Evolutionary conservation across 306 rosid genomes (phyloP), one percentile per base, ranked within the genome.

Genomic region (Glycine tomentella): DNA sequence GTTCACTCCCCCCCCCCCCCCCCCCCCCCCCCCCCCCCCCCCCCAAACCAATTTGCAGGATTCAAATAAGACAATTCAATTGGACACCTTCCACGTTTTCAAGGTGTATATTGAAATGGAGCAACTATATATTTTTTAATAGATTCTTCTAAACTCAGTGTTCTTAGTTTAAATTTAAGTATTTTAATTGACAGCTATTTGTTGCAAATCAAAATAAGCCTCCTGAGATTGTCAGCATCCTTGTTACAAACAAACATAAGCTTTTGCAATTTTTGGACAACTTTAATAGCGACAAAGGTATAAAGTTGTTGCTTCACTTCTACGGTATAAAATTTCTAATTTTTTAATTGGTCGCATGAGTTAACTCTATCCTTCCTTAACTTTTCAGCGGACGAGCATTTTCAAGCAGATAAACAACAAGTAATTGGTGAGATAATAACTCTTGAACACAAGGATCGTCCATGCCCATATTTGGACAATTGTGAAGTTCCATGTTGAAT

Each of bases 201-300:
- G 95, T 86, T 33, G 92, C 89, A 40, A 89, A 91, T 50, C 83
- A 87, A 82, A 77, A 89, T 52, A 91, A 89, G 84, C 91, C 95
- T 56, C 83, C 87, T n/a, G 91, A 80, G 59, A 61, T 89, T 71
- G 82, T 84, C 8, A 76, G 74, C 58, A 77, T 91, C 34, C 90
- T 91, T 46, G 81, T 87, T 17, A 51, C 87, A 50, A 91, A 91
- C 75, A 86, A 82, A 73, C 81, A 80, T 11, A 91, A 91, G 89
- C 91, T 91, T 75, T 80, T 91, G 55, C 87, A 87, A 10, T 82
- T 91, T 68, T 73, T 91, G 15, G 79, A 51, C 9, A 59, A 80
- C 72, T 86, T 90, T 82, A 84, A 83, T 5, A 46, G 16, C 10
- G 87, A 86, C 2, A 91, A 89, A 81, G 92, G 91, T 86, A 84